These are phyloP conservation scores for Myochromella boudieri DNA, from an alignment of 768 basidiomycete species.

Conservation along the genomic window DNA sequence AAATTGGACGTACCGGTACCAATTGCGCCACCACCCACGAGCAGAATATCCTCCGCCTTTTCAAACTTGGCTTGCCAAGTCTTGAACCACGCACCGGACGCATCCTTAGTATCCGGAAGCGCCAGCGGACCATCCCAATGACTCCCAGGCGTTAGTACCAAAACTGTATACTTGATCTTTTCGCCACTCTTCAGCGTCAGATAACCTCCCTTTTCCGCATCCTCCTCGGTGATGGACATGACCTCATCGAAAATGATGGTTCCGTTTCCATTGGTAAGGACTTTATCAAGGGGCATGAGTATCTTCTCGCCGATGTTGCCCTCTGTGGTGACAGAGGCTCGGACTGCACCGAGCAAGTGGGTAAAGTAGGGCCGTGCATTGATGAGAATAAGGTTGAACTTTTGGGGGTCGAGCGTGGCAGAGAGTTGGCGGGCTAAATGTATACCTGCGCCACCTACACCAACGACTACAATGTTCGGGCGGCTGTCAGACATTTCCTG, in stretches of 20 bases:
- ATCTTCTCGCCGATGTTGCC: constrained; percentile 43
- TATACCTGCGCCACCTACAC: constrained; percentile 61
- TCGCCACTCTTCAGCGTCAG: constrained; percentile 53
- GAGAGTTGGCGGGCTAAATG: constrained; percentile 47
- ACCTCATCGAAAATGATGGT: constrained; percentile 41
- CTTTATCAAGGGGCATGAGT: constrained; percentile 51
- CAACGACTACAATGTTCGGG: constrained; percentile 38
- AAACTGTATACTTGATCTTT: constrained; percentile 47
- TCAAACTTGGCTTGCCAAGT: constrained; percentile 33
- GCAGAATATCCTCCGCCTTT: constrained; percentile 42
- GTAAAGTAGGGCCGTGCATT: constrained; percentile 49
- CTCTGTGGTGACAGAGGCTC: constrained; percentile 48
- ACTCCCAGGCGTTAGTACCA: constrained; percentile 62
- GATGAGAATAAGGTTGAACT: constrained; percentile 55
- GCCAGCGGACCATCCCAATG: constrained; percentile 50
- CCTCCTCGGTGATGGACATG: constrained; percentile 27
- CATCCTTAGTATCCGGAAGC: constrained; percentile 37
- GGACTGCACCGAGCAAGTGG: constrained; percentile 49
- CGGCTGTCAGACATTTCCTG: constrained; percentile 10
- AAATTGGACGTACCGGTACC: constrained; percentile 38
- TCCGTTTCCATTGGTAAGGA: constrained; percentile 48
- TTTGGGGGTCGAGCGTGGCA: constrained; percentile 42
- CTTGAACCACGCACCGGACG: constrained; percentile 23
- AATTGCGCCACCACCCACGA: constrained; percentile 60
- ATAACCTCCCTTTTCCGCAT: constrained; percentile 37